Base-by-base conservation (phyloP, 2,329 filamentous ascomycete species). In the Drechmeria coniospora region DNA sequence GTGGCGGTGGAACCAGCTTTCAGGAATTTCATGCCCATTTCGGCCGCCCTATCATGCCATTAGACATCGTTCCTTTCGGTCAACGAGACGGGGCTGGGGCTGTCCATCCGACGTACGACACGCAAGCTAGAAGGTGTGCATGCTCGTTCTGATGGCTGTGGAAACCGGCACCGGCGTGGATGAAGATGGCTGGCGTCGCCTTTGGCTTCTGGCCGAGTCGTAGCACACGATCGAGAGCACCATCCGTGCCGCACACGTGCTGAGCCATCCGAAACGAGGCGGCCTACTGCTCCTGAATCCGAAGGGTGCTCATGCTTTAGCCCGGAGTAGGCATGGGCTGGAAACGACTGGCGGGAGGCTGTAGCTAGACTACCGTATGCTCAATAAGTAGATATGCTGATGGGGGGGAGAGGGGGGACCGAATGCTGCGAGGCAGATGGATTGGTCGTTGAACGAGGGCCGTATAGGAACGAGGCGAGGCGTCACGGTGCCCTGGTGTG, bases 151-250 rank as follows among this genome's bases (percentile, higher is more conserved):
- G 70, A 15, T 70, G 61, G 46, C 84, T 94, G 51, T 98, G 90
- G 44, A 82, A 98, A 4, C 90, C 90, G 11, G 90, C 90, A 19
- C 90, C 90, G 21, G 87, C 90, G 53, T 98, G 90, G 24, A 98
- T 77, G 51, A 93, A 95, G 28, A 98, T 87, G 33, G 83, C 84
- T 32, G 73, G 73, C 8, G 73, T 36, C 23, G 39, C 44, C 28
- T 51, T 54, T 20, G 44, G 36, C 29, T 39, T 50, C 11, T 53
- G 52, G 5, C 38, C 43, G 14, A 50, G 41, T 23, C 50, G 56
- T 25, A 51, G 38, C 31, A 51, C 45, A 19, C 49, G 55, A 33
- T 63, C 58, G 12, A 55, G 36, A 18, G 55, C 43, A 23, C 61
- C 60, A 37, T 63, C 57, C 15, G 47, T 42, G 28, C 52, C 49